phyloP scores from a whole-genome alignment of 2,329 filamentous ascomycete species.

The Scytalidium lignicola region DNA sequence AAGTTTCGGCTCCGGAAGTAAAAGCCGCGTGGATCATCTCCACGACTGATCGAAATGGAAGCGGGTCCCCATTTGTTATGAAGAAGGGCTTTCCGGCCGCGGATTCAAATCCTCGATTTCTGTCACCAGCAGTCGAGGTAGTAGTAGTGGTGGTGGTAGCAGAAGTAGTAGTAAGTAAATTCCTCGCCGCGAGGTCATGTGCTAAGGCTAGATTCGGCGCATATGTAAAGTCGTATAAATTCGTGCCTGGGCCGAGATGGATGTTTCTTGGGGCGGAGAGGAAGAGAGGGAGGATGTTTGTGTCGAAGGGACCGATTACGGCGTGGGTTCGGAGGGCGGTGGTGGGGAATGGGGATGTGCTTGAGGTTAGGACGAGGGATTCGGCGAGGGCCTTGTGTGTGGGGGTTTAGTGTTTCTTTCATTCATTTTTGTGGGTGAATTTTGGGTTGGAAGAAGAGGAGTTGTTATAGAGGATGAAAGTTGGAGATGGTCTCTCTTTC shows the following conservation, averaged over 20 bases:
- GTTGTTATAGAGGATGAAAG: too few relatives aligned
- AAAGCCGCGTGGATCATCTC: background rate
- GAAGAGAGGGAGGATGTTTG: constrained; percentile 20
- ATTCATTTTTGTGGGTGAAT: background rate
- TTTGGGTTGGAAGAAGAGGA: too few relatives aligned
- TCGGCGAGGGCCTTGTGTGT: constrained; percentile 1
- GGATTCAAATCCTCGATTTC: too few relatives aligned
- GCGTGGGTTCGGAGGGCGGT: constrained; percentile 43
- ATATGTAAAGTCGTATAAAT: constrained; percentile 4
- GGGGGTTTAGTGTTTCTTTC: background rate
- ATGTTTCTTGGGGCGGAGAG: constrained; percentile 12
- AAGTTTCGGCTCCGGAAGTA: background rate
- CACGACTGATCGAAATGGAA: background rate
- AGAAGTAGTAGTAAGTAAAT: background rate
- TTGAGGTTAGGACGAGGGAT: background rate
- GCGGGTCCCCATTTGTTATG: constrained; percentile 4
- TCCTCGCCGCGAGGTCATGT: background rate
- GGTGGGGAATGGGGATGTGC: constrained; percentile 36
- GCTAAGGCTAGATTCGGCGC: constrained; percentile 2
- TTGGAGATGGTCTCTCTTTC: too few relatives aligned
- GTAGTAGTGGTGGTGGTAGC: background rate
- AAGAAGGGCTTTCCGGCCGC: constrained; percentile 5
- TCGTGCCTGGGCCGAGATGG: constrained; percentile 1
- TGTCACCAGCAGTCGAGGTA: too few relatives aligned
- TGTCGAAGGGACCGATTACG: constrained; percentile 42